Base-by-base conservation (phyloP, 1,284 basidiomycete species). In the Malassezia sp. region DNA sequence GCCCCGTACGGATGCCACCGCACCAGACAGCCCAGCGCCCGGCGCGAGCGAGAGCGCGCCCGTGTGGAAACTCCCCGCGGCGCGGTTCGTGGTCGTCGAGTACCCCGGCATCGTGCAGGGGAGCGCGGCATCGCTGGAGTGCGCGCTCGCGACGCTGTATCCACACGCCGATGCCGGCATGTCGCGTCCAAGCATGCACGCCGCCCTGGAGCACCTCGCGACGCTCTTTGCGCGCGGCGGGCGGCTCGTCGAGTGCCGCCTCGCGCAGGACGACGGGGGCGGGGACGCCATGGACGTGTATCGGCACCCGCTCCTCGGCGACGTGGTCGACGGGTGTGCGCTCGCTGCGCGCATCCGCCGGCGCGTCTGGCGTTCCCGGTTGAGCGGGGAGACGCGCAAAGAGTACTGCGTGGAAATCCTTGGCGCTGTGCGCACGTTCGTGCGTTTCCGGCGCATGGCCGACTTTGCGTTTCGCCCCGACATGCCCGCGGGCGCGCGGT, bases 371-470 rank as follows among this genome's bases (percentile, higher is more conserved):
- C 43, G 17, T n/a, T 12, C 17, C 9, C 21, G 20, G 3, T 5
- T 18, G 18, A 20, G 30, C 7, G 42, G 30, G 7, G 39, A 48
- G 28, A 20, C 27, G 28, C 29, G 31, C 14, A 38, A 39, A 26
- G 56, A 75, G 21, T 96, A 86, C 70, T 83, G 77, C 1, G 77
- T 82, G 5, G 79, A 86, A 54, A 77, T 83, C 0, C 70, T 86
- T 0, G 91, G 90, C 0, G 72, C 82, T 12, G 76, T 85, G 17
- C 75, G 80, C 1, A 85, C 84, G 72, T 87, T 87, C 1, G 82
- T 83, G 29, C 77, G 91, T 32, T 96, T 96, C 73, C 78, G 89
- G 2, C 45, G 49, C 33, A 64, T 66, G 63, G 61, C 63, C 14
- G 65, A 68, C 45, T 68, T 60, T 47, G 56, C 55, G 3, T 68